Evolutionary conservation across 805 yeast species (phyloP), one percentile per base, ranked within the genome.

Genomic region (Lipomyces spencermartinsiae): DNA sequence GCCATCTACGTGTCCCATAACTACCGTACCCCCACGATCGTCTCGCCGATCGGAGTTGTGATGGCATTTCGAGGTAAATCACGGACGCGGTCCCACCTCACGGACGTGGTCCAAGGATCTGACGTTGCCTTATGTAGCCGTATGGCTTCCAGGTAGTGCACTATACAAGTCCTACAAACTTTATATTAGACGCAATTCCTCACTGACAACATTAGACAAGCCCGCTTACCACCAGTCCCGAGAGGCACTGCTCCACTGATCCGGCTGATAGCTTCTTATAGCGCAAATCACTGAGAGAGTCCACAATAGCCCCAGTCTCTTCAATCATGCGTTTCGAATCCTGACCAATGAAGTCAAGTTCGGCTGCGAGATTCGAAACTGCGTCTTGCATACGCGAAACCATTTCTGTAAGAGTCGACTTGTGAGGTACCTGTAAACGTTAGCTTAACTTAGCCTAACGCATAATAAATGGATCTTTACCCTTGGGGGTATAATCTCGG

Each of bases 231-330:
- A 2, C 14, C 10, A 66, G 34, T 9, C 63, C 68, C 2, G 54
- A 53, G 14, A 68, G 12, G 31, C 61, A 58, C 14, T 60, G 67
- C 14, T 59, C 65, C 22, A 31, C 33, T n/a, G 61, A 22, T 8
- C 53, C 53, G 19, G 22, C 19, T 14, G 34, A 12, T 63, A 65
- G 22, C 39, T 65, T 62, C 10, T 61, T 61, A 49, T 70, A 70
- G 54, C 63, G 62, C 62, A 70, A 56, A 25, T 70, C 72, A 43
- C 73, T 70, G 10, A 70, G 58, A 4, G 66, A 57, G 39, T 69
- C 72, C 29, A 61, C 59, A 25, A 65, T 53, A 4, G 57, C 49
- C 31, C 59, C 33, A 16, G 61, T 35, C n/a, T 55, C 58, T n/a
- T 39, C 58, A 49, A 62, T 29, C 54, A 39, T 31, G 4, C 57